phyloP scores from a whole-genome alignment of 1,284 basidiomycete genomes.

The Apiotrichum porosum region DNA sequence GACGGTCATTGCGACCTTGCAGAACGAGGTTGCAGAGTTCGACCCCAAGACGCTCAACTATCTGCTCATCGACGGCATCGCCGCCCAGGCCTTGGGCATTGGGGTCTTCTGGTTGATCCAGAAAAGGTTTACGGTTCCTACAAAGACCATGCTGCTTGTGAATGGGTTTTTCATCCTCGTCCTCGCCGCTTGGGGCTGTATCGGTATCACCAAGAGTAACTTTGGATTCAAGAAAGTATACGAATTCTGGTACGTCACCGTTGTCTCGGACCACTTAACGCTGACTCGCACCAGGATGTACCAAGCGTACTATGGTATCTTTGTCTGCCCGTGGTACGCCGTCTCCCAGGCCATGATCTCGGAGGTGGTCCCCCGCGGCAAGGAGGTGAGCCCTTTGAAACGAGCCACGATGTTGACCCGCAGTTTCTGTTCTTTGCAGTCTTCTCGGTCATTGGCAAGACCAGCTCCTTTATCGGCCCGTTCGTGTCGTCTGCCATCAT shows the following conservation, averaged over 20 bases:
- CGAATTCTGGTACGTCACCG: conserved; percentile 31
- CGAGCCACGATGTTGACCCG: conserved; percentile 51
- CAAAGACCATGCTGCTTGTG: conserved; percentile 57
- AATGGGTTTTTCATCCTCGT: conserved; percentile 42
- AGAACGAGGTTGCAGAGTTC: conserved; percentile 59
- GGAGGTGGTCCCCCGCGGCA: conserved; percentile 25
- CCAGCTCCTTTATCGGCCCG: conserved; percentile 18
- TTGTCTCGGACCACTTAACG: no score
- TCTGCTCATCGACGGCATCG: conserved; percentile 70
- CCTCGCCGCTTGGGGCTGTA: conserved; percentile 41
- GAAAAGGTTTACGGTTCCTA: conserved; percentile 63
- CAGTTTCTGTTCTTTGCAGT: conserved; percentile 23
- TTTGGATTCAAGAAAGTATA: conserved; percentile 25
- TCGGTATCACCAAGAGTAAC: conserved; percentile 16
- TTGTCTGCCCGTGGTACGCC: conserved; percentile 21
- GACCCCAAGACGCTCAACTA: conserved; percentile 42
- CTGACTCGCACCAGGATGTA: no score
- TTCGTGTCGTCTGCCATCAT: conserved; percentile 26
- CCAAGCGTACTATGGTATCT: conserved; percentile 57
- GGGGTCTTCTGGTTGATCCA: conserved; percentile 74
- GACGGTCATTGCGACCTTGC: conserved; percentile 70
- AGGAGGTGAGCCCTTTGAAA: conserved; percentile 51
- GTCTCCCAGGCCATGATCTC: conserved; percentile 52
- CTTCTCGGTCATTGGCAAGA: conserved; percentile 41
- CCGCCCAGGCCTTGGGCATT: conserved; percentile 60